phyloP scores from a whole-genome alignment of 140 eudicot species.

The Bidens hawaiensis region DNA sequence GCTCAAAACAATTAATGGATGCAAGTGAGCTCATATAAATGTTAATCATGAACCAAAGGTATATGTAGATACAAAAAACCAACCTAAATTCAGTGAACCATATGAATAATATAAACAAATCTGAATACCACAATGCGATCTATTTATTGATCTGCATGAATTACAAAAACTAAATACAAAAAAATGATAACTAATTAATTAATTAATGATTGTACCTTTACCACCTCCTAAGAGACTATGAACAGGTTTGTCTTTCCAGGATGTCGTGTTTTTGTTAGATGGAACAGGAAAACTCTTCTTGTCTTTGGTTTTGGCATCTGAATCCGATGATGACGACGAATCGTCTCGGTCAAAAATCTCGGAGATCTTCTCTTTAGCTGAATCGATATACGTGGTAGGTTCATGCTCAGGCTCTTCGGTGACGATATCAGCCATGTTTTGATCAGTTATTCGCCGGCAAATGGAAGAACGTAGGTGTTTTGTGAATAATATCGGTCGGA shows the following conservation, averaged over 20 bases:
- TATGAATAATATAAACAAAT: too few species aligned
- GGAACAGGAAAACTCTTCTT: constrained; percentile 35
- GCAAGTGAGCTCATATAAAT: background rate
- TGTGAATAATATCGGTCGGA: constrained; percentile 7
- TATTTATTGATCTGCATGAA: background rate
- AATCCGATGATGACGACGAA: constrained; percentile 43
- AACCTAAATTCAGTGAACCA: too few species aligned
- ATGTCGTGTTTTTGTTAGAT: constrained; percentile 28
- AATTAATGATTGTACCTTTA: constrained; percentile 28
- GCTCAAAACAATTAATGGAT: background rate
- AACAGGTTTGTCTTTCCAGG: constrained; percentile 76
- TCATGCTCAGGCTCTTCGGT: constrained; percentile 33
- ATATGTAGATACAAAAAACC: background rate
- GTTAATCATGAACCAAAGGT: background rate
- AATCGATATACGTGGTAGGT: constrained; percentile 31
- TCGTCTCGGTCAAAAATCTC: constrained; percentile 53
- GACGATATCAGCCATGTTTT: constrained; percentile 36
- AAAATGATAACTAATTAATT: background rate
- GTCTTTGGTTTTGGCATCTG: constrained; percentile 5
- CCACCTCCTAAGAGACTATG: constrained; percentile 79
- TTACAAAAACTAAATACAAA: background rate
- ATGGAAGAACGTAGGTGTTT: constrained; percentile 12
- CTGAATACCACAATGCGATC: too few species aligned
- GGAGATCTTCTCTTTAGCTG: constrained; percentile 59
- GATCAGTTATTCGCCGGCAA: constrained; percentile 19